These are phyloP conservation scores for Biscogniauxia mediterranea DNA, from an alignment of 2,329 filamentous ascomycete genomes.

Conservation along the genomic window DNA sequence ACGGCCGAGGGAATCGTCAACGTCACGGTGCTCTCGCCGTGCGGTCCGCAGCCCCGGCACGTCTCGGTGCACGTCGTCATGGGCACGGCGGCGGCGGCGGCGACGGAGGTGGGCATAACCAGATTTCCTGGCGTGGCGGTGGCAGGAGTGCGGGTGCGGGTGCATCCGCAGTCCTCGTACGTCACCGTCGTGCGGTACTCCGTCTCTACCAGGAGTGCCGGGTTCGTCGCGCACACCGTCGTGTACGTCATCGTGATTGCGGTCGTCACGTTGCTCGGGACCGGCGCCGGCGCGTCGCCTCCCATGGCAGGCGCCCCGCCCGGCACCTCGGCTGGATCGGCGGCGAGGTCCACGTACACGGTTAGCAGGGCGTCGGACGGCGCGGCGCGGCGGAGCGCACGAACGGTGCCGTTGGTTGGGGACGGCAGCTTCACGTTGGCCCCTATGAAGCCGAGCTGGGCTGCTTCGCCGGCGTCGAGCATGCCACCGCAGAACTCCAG, in stretches of 20 bases:
- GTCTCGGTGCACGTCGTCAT: conserved; percentile 31
- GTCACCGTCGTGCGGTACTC: conserved; percentile 35
- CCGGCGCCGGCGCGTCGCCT: conserved; percentile 9
- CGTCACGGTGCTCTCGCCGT: conserved; percentile 34
- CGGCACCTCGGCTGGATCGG: conserved; percentile 18
- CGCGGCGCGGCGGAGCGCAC: conserved; percentile 29
- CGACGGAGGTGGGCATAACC: background rate
- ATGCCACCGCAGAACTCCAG: conserved; percentile 43
- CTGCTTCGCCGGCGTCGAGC: conserved; percentile 7
- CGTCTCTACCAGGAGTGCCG: conserved; percentile 30
- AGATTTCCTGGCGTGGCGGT: background rate
- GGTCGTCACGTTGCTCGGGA: conserved; percentile 17
- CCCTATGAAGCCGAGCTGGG: background rate
- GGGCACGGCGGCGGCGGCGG: conserved; percentile 14
- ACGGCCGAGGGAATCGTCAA: conserved; percentile 33
- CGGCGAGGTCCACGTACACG: conserved; percentile 40
- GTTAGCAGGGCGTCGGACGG: conserved; percentile 38
- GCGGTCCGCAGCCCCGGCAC: conserved; percentile 33
- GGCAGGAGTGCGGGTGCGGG: too few relatives aligned
- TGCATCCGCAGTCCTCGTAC: conserved; percentile 28
- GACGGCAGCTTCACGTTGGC: background rate
- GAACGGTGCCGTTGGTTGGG: conserved; percentile 5
- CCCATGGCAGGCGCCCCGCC: conserved; percentile 34
- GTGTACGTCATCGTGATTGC: conserved; percentile 34
- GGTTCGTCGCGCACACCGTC: conserved; percentile 35